These are phyloP conservation scores for Myxozyma neotropica DNA, from an alignment of 805 yeast species.

Conservation along the genomic window DNA sequence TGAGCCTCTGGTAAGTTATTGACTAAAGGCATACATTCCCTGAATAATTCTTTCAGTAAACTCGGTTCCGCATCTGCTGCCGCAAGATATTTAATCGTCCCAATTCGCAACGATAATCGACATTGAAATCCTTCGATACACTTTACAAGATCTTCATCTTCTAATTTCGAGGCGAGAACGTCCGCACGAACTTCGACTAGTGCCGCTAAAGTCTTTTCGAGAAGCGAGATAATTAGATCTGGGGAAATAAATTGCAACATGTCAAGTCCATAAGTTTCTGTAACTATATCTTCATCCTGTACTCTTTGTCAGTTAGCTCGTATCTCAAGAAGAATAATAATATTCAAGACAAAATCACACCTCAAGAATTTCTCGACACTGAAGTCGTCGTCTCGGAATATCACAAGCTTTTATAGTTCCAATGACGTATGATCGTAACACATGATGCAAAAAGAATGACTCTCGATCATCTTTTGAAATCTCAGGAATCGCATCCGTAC, in stretches of 20 bases:
- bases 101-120: background rate
- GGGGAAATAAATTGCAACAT: constrained; percentile 17
- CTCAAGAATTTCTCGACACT: constrained; percentile 19
- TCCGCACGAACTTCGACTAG: background rate
- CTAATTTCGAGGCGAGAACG: background rate
- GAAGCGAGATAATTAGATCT: background rate
- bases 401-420: constrained; percentile 21
- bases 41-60: background rate
- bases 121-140: background rate
- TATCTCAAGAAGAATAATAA: background rate
- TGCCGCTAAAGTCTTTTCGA: background rate
- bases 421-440: constrained; percentile 21
- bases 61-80: constrained; percentile 1
- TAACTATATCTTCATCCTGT: constrained; percentile 32
- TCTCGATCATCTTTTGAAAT: constrained; percentile 2
- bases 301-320: background rate
- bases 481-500: background rate
- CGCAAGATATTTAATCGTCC: background rate
- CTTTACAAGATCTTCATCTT: background rate
- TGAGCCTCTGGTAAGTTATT: constrained; percentile 5
- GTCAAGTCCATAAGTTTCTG: constrained; percentile 25
- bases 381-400: constrained; percentile 10
- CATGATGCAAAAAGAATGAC: constrained; percentile 10
- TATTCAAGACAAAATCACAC: background rate
- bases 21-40: background rate